Evolutionary conservation across 2,329 filamentous ascomycete genomes (phyloP).

Genomic region (Verticillium dahliae): DNA sequence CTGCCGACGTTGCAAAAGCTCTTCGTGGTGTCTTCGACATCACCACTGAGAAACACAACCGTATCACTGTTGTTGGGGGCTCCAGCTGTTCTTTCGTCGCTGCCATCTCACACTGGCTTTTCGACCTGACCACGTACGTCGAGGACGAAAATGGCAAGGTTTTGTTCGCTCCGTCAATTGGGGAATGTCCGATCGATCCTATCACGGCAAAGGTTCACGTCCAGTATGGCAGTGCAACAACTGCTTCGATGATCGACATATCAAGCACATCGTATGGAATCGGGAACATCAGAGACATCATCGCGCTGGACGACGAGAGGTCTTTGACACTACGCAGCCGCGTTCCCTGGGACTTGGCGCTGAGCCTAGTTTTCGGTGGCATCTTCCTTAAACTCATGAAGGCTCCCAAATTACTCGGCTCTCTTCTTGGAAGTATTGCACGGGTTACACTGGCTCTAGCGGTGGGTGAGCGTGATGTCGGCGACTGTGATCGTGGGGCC

Average conservation of each 20-base stretch:
- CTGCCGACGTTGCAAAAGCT: not conserved
- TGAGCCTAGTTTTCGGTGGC: not conserved
- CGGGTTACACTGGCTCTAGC: not conserved
- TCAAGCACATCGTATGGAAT: not conserved
- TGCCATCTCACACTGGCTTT: not conserved
- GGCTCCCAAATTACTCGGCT: not conserved
- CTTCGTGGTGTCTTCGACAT: not conserved
- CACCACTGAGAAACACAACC: not conserved
- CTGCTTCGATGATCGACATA: not conserved
- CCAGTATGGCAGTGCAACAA: not conserved
- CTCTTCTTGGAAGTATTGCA: not conserved
- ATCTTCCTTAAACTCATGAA: not conserved
- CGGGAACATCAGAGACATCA: not conserved
- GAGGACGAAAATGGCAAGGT: not conserved
- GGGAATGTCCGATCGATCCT: not conserved
- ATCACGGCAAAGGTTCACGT: not conserved
- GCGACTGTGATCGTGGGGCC: not conserved
- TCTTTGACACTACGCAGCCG: not conserved
- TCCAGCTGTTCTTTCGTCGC: not conserved
- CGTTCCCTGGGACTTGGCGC: not conserved
- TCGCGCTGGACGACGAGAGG: not conserved
- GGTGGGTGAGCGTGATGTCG: not conserved
- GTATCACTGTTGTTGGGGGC: not conserved
- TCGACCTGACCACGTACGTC: not conserved
- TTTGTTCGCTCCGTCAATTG: not conserved